Conservation (phyloP, 352 stramenopile genomes). For the Saprolegnia parasitica region DNA sequence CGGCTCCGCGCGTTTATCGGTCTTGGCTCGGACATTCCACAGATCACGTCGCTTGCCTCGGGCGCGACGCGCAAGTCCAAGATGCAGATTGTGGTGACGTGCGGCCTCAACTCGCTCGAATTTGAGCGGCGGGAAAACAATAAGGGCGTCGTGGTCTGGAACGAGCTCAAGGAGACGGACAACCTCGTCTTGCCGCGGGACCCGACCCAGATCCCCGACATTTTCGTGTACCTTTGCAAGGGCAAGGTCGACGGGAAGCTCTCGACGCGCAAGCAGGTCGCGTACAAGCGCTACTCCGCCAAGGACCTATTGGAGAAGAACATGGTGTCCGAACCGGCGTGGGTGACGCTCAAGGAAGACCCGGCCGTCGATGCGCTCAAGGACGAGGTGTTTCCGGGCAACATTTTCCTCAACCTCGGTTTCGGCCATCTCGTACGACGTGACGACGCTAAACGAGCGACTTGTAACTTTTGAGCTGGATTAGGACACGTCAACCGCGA, state of each 20-base stretch:
- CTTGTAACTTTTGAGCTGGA: background rate
- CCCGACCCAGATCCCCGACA: slow-evolving; percentile 73
- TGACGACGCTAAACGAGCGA: background rate
- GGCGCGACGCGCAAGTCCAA: slow-evolving; percentile 68
- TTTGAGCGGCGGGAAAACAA: slow-evolving; percentile 57
- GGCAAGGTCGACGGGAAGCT: slow-evolving; percentile 48
- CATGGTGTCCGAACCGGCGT: slow-evolving; percentile 55
- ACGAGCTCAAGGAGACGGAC: slow-evolving; percentile 68
- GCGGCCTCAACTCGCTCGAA: slow-evolving; percentile 57
- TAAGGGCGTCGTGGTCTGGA: slow-evolving; percentile 82
- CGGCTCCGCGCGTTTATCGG: slow-evolving; percentile 68
- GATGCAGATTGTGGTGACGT: slow-evolving; percentile 70
- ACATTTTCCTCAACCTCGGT: slow-evolving; percentile 69
- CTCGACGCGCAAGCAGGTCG: slow-evolving; percentile 51
- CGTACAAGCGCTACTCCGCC: slow-evolving; percentile 71
- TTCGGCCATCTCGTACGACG: slow-evolving; percentile 44
- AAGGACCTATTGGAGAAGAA: slow-evolving; percentile 59
- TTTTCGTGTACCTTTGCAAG: slow-evolving; percentile 84
- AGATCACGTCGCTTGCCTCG: slow-evolving; percentile 60
- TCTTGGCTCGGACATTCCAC: slow-evolving; percentile 66
- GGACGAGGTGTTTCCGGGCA: slow-evolving; percentile 76
- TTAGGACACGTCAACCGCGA: slow-evolving; percentile 59
- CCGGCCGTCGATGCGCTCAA: slow-evolving; percentile 68
- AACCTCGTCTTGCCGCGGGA: slow-evolving; percentile 70
- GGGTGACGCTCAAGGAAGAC: slow-evolving; percentile 80